Base-by-base conservation (phyloP, 2,329 filamentous ascomycete species). In the Chaetothyriales sp. region DNA sequence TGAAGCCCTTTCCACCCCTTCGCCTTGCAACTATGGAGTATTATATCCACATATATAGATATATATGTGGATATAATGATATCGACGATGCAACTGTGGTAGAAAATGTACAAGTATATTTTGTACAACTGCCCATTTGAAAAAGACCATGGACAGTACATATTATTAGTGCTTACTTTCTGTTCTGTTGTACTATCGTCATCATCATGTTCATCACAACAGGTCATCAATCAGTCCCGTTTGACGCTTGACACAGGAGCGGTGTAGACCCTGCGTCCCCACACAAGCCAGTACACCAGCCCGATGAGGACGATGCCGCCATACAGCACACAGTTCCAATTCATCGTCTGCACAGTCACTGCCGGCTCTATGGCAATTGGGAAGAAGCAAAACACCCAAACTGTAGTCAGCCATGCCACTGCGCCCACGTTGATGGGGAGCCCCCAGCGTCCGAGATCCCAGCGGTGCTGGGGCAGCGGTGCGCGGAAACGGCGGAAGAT, bases 361-460 rank as follows among this genome's bases (percentile, higher is more conserved):
- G 66, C 61, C 15, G 46, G 22, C 3, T 25, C 22, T 25, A 25
- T 15, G 4, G 33, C 25, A 0, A 63, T 62, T 0, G 76, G 75
- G 62, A 74, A 77, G 55, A 74, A 73, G 18, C 66, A 65, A 60
- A 74, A 74, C 47, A 76, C 65, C 47, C 74, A 69, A 1, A 72
- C 66, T 22, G 71, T 67, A 48, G 56, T 55, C 15, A 63, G 58
- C 43, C 62, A 64, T 1, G 63, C 13, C 2, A 64, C 40, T 2
- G 58, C 65, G 18, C 59, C 69, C 68, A 51, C 70, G 52, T 47
- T 64, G 67, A 53, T 61, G 64, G 18, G 58, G 55, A 57, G 19
- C 18, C 54, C 54, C 46, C 61, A 68, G 18, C 61, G 63, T 2
- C 74, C 73, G 3, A 77, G 65, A 18, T 60, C 64, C 67, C 68